A percentile compares a stretch with the other conserved stretches of the same genome.
Evolutionary conservation across 2,329 filamentous ascomycete species (phyloP).

Genomic region (Calycina herbarum): DNA sequence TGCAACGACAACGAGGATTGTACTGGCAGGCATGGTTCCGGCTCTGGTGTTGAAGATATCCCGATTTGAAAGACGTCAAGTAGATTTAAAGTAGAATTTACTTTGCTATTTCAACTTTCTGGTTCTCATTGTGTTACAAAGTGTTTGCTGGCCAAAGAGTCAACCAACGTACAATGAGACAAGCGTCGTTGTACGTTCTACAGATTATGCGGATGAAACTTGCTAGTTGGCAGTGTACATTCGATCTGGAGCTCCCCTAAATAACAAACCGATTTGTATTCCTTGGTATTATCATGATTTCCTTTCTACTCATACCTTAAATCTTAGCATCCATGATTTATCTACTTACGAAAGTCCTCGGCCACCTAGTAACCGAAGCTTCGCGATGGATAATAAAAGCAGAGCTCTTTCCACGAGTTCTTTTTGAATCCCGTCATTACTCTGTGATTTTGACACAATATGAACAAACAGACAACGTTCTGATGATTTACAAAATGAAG

Average conservation of each 20-base stretch:
- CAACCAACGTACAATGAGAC: not conserved
- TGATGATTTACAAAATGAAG: no score
- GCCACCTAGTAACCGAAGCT: no score
- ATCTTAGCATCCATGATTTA: not conserved
- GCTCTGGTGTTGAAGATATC: not conserved
- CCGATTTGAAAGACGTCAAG: not conserved
- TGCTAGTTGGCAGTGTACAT: not conserved
- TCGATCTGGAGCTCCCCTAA: not conserved
- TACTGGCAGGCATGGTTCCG: not conserved
- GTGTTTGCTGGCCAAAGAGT: not conserved
- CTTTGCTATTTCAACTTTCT: not conserved
- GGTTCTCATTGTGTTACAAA: not conserved
- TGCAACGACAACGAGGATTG: not conserved
- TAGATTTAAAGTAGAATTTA: not conserved
- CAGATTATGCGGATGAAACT: not conserved
- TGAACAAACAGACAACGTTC: no score
- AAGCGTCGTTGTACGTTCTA: not conserved
- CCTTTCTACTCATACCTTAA: not conserved
- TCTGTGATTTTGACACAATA: no score
- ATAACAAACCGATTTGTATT: not conserved
- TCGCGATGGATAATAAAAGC: no score
- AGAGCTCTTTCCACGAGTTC: no score
- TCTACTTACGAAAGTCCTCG: no score
- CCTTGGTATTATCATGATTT: not conserved
- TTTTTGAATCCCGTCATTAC: no score